Evolutionary conservation across 1,284 basidiomycete species (phyloP), one percentile per base, ranked within the genome.

Genomic region (Ganoderma resinaceum): DNA sequence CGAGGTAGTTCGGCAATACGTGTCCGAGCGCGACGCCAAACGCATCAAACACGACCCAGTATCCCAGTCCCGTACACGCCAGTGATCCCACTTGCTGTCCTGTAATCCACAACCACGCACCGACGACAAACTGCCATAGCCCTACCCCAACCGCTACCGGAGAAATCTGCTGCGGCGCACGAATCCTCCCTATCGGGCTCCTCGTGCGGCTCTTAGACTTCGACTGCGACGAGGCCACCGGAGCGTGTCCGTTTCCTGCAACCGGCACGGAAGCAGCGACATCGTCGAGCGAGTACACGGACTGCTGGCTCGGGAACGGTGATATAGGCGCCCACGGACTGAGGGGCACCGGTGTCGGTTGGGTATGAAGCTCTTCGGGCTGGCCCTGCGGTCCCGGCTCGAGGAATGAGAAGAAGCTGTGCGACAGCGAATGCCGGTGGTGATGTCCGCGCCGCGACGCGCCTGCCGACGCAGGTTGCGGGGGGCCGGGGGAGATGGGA

Each of bases 31-130:
- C 88, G 4, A 96, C 86, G 0, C 95, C 95, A 72, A 95, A 84
- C 2, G 95, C 89, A 78, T 99, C 97, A 76, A 99, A 99, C 0
- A 99, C 96, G 37, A 98, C 90, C 86, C 98, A 93, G 78, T 99
- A 99, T 0, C 97, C 97, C 18, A 99, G 80, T 0, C 95, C 97
- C 0, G 96, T 97, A 66, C 94, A 91, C 2, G 93, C 87, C 33
- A 98, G 82, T 61, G 95, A 96, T 20, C 97, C 97, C 35, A 89
- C 88, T 69, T 93, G 91, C 79, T 99, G 97, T 1, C 96, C 97
- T n/a, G 87, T 85, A 2, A 97, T 90, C 97, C 97, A 99, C 12
- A 99, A 72, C 75, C 85, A 87, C 1, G 88, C 89, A 0, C 92
- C 92, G 1, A 93, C 80, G 2, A 84, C 70, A 67, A 92, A 91